A percentile compares a stretch with the other conserved stretches of the same genome.
phyloP scores from a whole-genome alignment of 1,139 yeast species.

The Zygoascus hellenicus region DNA sequence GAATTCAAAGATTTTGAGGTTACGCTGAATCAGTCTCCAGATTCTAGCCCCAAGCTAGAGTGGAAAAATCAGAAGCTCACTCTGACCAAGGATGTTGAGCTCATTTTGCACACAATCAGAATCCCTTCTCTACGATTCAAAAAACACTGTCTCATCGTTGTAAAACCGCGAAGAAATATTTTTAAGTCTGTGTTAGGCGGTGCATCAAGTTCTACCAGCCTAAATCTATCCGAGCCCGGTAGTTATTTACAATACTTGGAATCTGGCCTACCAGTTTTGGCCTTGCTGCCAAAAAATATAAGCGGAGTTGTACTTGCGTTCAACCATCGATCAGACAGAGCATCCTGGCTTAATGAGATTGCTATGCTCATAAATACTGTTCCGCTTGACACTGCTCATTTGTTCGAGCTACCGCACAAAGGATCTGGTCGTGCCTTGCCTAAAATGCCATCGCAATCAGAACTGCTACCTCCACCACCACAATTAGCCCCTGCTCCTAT shows the following conservation, averaged over 20 bases:
- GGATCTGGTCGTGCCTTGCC: not conserved
- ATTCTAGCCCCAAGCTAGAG: not conserved
- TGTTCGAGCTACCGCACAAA: conserved; percentile 6
- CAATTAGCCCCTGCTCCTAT: conserved; percentile 1
- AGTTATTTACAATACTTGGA: not conserved
- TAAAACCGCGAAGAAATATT: not conserved
- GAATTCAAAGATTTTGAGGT: conserved; percentile 1
- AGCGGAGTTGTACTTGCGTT: conserved; percentile 1
- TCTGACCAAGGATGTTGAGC: conserved; percentile 3
- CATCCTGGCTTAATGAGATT: conserved; percentile 7
- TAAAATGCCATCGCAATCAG: not conserved
- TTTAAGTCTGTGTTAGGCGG: not conserved
- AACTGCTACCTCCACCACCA: not conserved
- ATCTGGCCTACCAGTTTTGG: conserved; percentile 1
- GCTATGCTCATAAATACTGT: conserved; percentile 3
- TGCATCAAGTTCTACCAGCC: not conserved
- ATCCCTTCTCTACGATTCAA: not conserved
- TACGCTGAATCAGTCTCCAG: not conserved
- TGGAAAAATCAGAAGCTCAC: conserved; percentile 7
- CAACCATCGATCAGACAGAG: conserved; percentile 1
- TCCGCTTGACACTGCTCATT: conserved; percentile 7
- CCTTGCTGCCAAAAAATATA: not conserved
- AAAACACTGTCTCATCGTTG: conserved; percentile 1
- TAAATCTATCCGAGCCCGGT: not conserved
- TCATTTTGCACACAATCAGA: conserved; percentile 3